Evolutionary conservation across 805 yeast genomes (phyloP).

Genomic region (Suhomyces prunicola): DNA sequence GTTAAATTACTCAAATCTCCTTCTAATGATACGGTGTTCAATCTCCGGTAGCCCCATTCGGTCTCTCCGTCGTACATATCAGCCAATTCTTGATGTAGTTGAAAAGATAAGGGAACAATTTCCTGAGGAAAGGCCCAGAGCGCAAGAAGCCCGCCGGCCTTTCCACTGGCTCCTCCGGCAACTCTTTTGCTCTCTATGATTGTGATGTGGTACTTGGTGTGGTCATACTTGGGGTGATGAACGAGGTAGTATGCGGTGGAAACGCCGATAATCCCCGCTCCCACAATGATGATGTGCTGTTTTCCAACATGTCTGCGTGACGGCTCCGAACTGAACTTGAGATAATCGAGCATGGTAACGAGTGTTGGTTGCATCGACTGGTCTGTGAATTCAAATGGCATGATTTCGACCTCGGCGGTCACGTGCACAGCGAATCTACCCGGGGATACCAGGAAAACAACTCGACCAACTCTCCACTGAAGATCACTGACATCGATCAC

Average conservation of each 20-base stretch:
- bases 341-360: slow-evolving; percentile 9
- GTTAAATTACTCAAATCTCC: slow-evolving; percentile 58
- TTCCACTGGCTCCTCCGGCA: slow-evolving; percentile 97
- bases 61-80: slow-evolving; percentile 75
- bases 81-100: slow-evolving; percentile 78
- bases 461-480: no score
- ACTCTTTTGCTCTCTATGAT: slow-evolving; percentile 85
- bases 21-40: slow-evolving; percentile 82
- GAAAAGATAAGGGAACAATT: slow-evolving; percentile 83
- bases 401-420: neutral
- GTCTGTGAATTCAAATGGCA: neutral
- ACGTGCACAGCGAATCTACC: neutral
- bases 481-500: no score
- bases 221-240: slow-evolving; percentile 75
- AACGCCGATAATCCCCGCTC: slow-evolving; percentile 96
- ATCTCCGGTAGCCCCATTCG: slow-evolving; percentile 90
- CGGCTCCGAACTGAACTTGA: slow-evolving; percentile 30
- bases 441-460: no score
- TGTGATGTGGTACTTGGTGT: slow-evolving; percentile 73
- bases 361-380: neutral
- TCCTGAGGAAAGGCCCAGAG: slow-evolving; percentile 97
- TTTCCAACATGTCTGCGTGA: slow-evolving; percentile 56
- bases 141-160: slow-evolving; percentile 94
- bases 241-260: slow-evolving; percentile 90
- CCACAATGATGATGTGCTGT: slow-evolving; percentile 78